phyloP scores from a whole-genome alignment of 2,329 filamentous ascomycete species.

The Aspergillus chevalieri region DNA sequence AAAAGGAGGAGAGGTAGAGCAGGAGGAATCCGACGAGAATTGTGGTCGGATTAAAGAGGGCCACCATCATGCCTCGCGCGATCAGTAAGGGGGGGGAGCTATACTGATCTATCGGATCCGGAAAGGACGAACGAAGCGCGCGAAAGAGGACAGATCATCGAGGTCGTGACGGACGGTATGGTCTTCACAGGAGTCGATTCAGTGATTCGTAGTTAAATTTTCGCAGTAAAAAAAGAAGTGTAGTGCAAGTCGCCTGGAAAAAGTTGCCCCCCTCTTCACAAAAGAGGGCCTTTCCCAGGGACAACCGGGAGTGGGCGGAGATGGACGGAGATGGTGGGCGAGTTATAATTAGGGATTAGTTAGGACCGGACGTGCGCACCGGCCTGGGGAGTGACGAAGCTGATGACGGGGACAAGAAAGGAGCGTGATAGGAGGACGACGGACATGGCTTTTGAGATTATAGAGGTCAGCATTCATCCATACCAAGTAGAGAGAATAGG shows the following conservation, averaged over 20 bases:
- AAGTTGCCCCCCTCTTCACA: not conserved
- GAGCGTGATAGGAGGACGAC: conserved; percentile 9
- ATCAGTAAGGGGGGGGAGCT: conserved; percentile 17
- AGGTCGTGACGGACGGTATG: conserved; percentile 4
- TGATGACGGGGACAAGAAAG: not conserved
- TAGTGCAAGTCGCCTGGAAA: too few species aligned
- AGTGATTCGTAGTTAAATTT: conserved; percentile 1
- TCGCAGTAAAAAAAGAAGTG: not conserved
- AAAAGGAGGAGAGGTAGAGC: conserved; percentile 83
- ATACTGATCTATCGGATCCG: conserved; percentile 20
- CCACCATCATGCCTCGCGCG: conserved; percentile 35
- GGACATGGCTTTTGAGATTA: conserved; percentile 9
- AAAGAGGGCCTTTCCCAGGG: conserved; percentile 4
- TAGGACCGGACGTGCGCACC: conserved; percentile 14
- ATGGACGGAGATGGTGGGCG: conserved; percentile 1
- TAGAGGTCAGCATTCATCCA: not conserved
- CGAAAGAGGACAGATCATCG: conserved; percentile 15
- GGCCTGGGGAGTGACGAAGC: conserved; percentile 7
- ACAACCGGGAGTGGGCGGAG: conserved; percentile 6
- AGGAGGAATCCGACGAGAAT: conserved; percentile 79
- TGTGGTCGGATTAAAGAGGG: conserved; percentile 62
- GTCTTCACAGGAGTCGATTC: not conserved
- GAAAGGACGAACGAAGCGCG: conserved; percentile 7
- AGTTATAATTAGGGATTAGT: conserved; percentile 13
- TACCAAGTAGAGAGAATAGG: not conserved